Percentiles rank a stretch among this genome's conserved stretches.
These are phyloP conservation scores for Colletotrichum cordylinicola DNA, from an alignment of 2,329 filamentous ascomycete genomes.

Conservation along the genomic window DNA sequence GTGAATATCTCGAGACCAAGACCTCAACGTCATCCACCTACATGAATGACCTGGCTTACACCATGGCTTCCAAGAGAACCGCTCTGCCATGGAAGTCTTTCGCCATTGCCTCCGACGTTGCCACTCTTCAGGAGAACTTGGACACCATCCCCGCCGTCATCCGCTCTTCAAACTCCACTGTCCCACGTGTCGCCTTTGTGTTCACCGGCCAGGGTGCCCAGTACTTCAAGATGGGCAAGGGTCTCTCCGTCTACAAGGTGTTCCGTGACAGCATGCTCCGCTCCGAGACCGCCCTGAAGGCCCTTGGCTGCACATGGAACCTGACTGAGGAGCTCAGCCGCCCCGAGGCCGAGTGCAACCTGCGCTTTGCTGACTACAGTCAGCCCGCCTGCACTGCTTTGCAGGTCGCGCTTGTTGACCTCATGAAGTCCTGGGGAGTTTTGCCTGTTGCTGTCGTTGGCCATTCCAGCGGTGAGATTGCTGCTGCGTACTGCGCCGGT, in stretches of 20 bases:
- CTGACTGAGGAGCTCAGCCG: constrained; percentile 31
- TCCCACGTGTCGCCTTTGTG: constrained; percentile 41
- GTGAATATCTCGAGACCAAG: constrained; percentile 43
- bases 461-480: constrained; percentile 45
- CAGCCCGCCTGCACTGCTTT: constrained; percentile 49
- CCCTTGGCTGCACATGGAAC: constrained; percentile 18
- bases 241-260: constrained; percentile 44
- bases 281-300: constrained; percentile 24
- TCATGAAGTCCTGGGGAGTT: constrained; percentile 35
- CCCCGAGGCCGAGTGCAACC: constrained; percentile 26
- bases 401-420: constrained; percentile 45
- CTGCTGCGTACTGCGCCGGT: constrained; percentile 48
- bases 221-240: constrained; percentile 47
- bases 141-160: constrained; percentile 28
- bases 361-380: constrained; percentile 29
- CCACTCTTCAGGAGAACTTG: neutral
- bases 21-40: constrained; percentile 41
- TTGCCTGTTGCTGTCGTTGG: constrained; percentile 34
- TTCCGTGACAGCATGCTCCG: constrained; percentile 41
- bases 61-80: constrained; percentile 49
- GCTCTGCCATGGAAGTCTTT: constrained; percentile 47
- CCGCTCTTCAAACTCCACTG: constrained; percentile 30
- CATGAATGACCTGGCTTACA: constrained; percentile 47
- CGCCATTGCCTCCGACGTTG: constrained; percentile 42
- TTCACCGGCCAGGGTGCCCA: constrained; percentile 51